Percentiles rank a stretch among this genome's conserved stretches.
Conservation (phyloP, 768 basidiomycete genomes). For the Kwoniella shandongensis region DNA sequence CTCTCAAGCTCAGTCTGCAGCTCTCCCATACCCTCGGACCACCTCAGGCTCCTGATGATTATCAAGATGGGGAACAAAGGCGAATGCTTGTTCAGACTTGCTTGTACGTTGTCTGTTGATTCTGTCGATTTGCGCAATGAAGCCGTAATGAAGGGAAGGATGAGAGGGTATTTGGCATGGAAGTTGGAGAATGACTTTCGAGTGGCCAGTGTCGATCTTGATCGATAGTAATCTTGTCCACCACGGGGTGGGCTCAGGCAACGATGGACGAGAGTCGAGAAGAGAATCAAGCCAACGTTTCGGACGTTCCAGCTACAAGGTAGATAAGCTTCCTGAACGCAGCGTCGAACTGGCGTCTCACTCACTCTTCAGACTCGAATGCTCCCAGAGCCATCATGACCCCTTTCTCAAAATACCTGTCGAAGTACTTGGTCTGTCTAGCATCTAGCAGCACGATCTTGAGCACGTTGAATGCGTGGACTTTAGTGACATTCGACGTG, state of each 20-base stretch:
- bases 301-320: conserved; percentile 49
- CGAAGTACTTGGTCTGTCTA: conserved; percentile 37
- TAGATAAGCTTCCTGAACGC: no score
- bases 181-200: conserved; percentile 41
- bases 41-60: conserved; percentile 42
- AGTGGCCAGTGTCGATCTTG: conserved; percentile 26
- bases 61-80: conserved; percentile 47
- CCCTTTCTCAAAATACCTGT: conserved; percentile 41
- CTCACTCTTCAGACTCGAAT: conserved; percentile 48
- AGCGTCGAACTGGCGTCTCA: neutral
- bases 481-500: conserved; percentile 42
- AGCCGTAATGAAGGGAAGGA: conserved; percentile 32
- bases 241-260: conserved; percentile 36
- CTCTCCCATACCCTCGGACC: conserved; percentile 14
- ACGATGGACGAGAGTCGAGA: conserved; percentile 46
- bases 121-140: conserved; percentile 2
- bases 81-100: conserved; percentile 22
- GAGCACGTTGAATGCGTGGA: conserved; percentile 52
- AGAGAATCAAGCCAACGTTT: conserved; percentile 51
- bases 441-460: conserved; percentile 50
- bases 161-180: conserved; percentile 36
- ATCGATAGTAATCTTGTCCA: conserved; percentile 33
- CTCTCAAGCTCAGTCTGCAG: conserved; percentile 21
- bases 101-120: no score
- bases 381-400: conserved; percentile 43